A percentile compares a stretch with the other conserved stretches of the same genome.
Conservation (phyloP, 805 yeast species). For the Sugiyamaella lignohabitans region DNA sequence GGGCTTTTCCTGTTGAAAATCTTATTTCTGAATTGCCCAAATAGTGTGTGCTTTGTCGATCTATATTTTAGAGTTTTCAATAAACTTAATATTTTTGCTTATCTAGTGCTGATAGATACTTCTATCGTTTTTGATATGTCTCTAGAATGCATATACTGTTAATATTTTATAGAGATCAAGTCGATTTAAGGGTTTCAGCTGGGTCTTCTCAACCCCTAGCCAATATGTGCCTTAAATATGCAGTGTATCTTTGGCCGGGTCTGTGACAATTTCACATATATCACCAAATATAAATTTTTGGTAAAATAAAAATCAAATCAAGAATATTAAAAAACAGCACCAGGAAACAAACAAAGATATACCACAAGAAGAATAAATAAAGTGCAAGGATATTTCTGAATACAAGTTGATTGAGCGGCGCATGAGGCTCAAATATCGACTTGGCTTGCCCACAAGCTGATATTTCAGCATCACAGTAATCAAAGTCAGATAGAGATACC, state of each 20-base stretch:
- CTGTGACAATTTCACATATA: too few species aligned
- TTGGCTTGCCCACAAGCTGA: too few species aligned
- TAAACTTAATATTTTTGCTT: background rate
- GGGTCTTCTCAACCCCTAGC: too few species aligned
- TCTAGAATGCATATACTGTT: background rate
- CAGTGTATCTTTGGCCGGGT: too few species aligned
- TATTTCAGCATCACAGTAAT: background rate
- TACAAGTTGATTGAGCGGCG: background rate
- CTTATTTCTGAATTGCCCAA: background rate
- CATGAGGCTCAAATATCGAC: too few species aligned
- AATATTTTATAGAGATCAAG: background rate
- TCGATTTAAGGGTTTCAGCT: too few species aligned
- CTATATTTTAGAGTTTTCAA: background rate
- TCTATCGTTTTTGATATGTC: background rate
- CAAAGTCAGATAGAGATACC: background rate
- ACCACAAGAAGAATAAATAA: background rate
- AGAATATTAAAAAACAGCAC: too few species aligned
- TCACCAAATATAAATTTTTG: too few species aligned
- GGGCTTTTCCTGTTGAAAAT: background rate
- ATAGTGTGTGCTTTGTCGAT: background rate
- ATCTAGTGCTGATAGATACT: background rate
- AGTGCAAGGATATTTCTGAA: background rate
- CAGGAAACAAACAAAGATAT: background rate
- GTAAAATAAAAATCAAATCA: too few species aligned
- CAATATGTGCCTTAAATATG: too few species aligned